Conservation (phyloP, 768 basidiomycete genomes). For the Sporobolomyces phaffii region DNA sequence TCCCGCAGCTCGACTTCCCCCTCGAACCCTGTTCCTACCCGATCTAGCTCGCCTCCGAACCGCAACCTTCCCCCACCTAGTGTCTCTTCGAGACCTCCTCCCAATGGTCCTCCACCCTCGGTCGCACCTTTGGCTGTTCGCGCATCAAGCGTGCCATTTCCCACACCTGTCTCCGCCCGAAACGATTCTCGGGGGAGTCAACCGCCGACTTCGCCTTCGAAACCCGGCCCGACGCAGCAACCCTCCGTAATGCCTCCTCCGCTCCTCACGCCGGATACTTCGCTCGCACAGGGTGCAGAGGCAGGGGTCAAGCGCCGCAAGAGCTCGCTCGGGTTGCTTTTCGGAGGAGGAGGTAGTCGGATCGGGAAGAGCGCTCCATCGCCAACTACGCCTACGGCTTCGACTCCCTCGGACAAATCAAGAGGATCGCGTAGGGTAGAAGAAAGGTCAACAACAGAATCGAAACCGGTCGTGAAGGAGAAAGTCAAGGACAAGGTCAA, state of each 20-base stretch:
- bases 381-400: background rate
- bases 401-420: background rate
- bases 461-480: background rate
- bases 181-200: background rate
- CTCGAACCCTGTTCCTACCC: too few species aligned
- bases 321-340: conserved; percentile 19
- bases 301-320: conserved; percentile 23
- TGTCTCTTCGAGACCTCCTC: background rate
- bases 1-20: too few species aligned
- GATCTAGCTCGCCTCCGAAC: too few species aligned
- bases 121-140: background rate
- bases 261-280: background rate
- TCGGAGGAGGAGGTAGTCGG: background rate
- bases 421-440: background rate
- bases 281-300: background rate
- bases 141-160: too few species aligned
- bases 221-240: background rate
- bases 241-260: background rate
- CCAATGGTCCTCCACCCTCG: background rate
- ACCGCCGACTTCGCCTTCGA: background rate
- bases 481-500: conserved; percentile 11
- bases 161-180: too few species aligned
- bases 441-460: background rate
- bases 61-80: background rate
- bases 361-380: background rate